Base-by-base conservation (phyloP, 2,329 filamentous ascomycete genomes). In the Trichoderma breve region DNA sequence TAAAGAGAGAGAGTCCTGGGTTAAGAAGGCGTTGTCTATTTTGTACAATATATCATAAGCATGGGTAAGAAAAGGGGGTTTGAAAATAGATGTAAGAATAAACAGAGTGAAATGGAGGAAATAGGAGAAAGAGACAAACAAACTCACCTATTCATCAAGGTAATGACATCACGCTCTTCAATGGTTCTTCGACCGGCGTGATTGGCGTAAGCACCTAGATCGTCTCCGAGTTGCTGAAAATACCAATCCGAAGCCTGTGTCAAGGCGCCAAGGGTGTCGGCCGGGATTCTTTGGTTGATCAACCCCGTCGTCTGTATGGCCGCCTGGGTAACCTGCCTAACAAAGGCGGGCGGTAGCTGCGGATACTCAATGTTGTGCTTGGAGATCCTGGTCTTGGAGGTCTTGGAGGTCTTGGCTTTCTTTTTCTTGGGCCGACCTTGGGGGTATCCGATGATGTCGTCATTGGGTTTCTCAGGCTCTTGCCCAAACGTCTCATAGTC, bases 181-280 rank as follows among this genome's bases (percentile, higher is more conserved):
- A 98, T 94, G 3, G 90, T 94, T 81, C 92, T 96, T 36, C 94
- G 89, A 36, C 92, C 91, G 6, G 92, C 94, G 80, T 98, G 94
- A 73, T 89, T 86, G 21, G 94, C 92, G 80, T 95, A 97, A 3
- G 90, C 91, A 14, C 89, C 88, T 70, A 97, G 82, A 78, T 97
- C 94, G 73, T 94, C 92, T 62, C 92, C 90, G 3, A 93, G 84
- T 80, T 97, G 94, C 82, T 97, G 93, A 79, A 97, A 97, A 81
- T 94, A 97, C 92, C 93, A 96, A 73, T 97, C 93, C 3, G 93
- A 93, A 1, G 94, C 93, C 79, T 94, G 91, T 77, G 91, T 90
- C 69, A 97, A 89, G 5, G 91, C 91, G 34, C 88, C 87, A 47
- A 97, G 83, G 2, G 92, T 91, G 66, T 96, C 93, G 60, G 92